Conservation (phyloP, 176 grass and related monocot genomes). For the Leersia perrieri region DNA sequence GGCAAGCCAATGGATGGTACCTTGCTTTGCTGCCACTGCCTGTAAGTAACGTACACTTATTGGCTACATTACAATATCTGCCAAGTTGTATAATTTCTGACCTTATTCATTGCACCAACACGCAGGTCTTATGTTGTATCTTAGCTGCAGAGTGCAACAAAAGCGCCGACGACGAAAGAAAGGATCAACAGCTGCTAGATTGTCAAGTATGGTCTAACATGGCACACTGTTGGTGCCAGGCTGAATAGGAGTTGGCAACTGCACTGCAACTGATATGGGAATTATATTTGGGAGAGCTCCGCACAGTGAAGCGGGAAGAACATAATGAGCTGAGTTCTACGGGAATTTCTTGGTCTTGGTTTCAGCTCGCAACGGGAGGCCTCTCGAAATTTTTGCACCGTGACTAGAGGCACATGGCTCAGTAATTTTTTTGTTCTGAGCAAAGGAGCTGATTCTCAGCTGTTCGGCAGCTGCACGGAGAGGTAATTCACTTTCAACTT, state of each 20-base stretch:
- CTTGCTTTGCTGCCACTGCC: constrained; percentile 57
- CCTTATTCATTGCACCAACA: constrained; percentile 10
- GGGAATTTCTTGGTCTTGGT: constrained; percentile 10
- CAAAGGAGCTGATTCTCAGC: constrained; percentile 3
- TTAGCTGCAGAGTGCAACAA: constrained; percentile 80
- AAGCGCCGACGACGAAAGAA: constrained; percentile 71
- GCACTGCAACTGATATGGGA: background rate
- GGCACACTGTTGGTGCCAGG: background rate
- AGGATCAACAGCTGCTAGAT: constrained; percentile 45
- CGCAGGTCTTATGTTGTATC: constrained; percentile 73
- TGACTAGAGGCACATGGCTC: background rate
- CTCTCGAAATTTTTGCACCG: background rate
- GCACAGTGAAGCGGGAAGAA: background rate
- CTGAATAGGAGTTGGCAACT: background rate
- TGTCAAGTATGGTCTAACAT: constrained; percentile 51
- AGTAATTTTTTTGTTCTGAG: background rate
- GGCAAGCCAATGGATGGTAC: constrained; percentile 90
- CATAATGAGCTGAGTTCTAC: background rate
- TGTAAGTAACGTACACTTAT: constrained; percentile 55
- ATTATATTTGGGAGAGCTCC: background rate
- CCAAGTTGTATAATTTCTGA: background rate
- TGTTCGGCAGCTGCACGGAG: background rate
- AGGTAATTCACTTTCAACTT: background rate
- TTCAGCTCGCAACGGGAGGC: background rate
- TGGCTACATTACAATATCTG: background rate